phyloP scores from a whole-genome alignment of 2,329 filamentous ascomycete species.

The Talaromyces marneffei region DNA sequence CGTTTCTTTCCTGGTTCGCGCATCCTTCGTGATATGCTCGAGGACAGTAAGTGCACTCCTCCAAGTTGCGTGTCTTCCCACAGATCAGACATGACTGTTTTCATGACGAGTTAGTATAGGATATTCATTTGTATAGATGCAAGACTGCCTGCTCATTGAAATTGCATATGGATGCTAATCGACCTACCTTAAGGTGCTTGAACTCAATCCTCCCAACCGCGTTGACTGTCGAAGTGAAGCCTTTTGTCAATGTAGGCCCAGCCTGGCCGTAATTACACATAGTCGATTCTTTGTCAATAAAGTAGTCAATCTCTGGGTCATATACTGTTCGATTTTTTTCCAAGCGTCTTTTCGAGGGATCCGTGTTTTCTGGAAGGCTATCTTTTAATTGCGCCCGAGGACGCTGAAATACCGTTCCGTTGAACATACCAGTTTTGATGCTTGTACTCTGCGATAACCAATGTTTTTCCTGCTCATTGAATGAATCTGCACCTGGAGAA shows the following conservation, averaged over 20 bases:
- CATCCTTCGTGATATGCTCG: slow-evolving; percentile 51
- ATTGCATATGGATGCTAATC: background rate
- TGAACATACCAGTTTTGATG: slow-evolving; percentile 53
- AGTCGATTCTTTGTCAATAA: slow-evolving; percentile 52
- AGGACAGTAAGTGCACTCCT: slow-evolving; percentile 42
- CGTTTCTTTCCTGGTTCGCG: slow-evolving; percentile 23
- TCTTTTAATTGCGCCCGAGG: slow-evolving; percentile 21
- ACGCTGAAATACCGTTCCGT: slow-evolving; percentile 45
- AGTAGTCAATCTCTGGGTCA: slow-evolving; percentile 49
- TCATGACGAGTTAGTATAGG: background rate
- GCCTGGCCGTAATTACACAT: slow-evolving; percentile 52
- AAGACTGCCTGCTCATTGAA: too few relatives aligned
- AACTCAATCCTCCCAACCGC: slow-evolving; percentile 36
- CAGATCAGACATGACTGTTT: slow-evolving; percentile 19
- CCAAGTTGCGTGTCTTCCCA: background rate
- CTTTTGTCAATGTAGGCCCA: slow-evolving; percentile 27
- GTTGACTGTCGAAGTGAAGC: slow-evolving; percentile 14
- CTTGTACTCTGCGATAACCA: slow-evolving; percentile 54
- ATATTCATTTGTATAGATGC: background rate
- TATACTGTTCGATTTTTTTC: slow-evolving; percentile 53
- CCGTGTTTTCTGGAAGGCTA: slow-evolving; percentile 35
- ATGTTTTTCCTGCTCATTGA: slow-evolving; percentile 46
- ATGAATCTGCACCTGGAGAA: background rate
- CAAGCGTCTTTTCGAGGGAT: slow-evolving; percentile 45
- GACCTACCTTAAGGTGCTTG: slow-evolving; percentile 40